Conservation (phyloP, 2,329 filamentous ascomycete genomes). For the Aspergillus sp. region DNA sequence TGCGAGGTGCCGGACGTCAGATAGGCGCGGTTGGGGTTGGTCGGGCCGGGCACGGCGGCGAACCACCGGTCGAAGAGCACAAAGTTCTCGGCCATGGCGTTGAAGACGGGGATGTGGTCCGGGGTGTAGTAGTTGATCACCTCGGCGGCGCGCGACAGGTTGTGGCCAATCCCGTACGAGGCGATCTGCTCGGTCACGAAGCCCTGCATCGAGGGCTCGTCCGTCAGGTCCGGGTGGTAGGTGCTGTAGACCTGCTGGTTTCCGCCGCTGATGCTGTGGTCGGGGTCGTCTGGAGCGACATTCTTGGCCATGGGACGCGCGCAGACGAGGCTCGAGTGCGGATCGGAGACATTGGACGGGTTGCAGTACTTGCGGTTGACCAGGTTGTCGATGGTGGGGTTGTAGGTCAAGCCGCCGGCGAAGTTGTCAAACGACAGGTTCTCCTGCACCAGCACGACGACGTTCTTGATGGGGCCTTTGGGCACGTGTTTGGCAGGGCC, state of each 20-base stretch:
- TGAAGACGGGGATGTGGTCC: conserved; percentile 43
- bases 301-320: conserved; percentile 37
- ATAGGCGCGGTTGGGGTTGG: conserved; percentile 38
- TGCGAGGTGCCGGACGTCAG: conserved; percentile 42
- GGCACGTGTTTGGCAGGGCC: not conserved
- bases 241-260: conserved; percentile 45
- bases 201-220: conserved; percentile 36
- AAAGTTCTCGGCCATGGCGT: conserved; percentile 43
- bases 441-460: conserved; percentile 48
- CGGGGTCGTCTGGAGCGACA: conserved; percentile 44
- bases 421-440: conserved; percentile 44
- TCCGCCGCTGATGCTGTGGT: conserved; percentile 43
- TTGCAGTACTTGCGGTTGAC: conserved; percentile 38
- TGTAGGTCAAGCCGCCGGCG: conserved; percentile 41
- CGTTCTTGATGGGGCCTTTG: conserved; percentile 45
- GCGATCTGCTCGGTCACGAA: conserved; percentile 45
- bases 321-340: conserved; percentile 31
- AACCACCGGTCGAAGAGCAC: conserved; percentile 48
- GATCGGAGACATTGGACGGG: conserved; percentile 32
- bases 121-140: conserved; percentile 46
- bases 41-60: conserved; percentile 40
- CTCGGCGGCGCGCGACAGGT: conserved; percentile 40
- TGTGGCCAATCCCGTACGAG: conserved; percentile 30
- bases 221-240: conserved; percentile 31
- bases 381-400: conserved; percentile 35